A percentile compares a stretch with the other conserved stretches of the same genome.
These are phyloP conservation scores for Alternaria viburni DNA, from an alignment of 2,329 filamentous ascomycete genomes.

Conservation along the genomic window DNA sequence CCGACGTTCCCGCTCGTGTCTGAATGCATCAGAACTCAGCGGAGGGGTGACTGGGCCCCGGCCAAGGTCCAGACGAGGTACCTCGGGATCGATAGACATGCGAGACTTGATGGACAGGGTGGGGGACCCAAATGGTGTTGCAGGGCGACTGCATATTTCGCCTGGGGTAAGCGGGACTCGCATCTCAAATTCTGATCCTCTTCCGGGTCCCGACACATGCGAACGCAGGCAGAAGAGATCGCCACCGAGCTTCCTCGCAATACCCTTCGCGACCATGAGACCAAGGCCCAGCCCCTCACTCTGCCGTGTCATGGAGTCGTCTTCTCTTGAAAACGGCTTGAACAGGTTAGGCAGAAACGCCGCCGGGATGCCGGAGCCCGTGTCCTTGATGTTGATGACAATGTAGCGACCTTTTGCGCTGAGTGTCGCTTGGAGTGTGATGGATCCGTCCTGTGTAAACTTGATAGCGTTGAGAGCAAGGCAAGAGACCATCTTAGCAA, in stretches of 20 bases:
- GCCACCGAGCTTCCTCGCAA: slow-evolving; percentile 71
- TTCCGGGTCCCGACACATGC: slow-evolving; percentile 64
- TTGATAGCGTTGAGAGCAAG: slow-evolving; percentile 72
- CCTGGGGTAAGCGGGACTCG: slow-evolving; percentile 65
- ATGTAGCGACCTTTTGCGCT: slow-evolving; percentile 61
- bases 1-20: slow-evolving; percentile 18
- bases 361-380: slow-evolving; percentile 71
- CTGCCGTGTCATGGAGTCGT: slow-evolving; percentile 69
- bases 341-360: slow-evolving; percentile 71
- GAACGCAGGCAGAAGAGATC: slow-evolving; percentile 70
- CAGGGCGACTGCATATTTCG: slow-evolving; percentile 57
- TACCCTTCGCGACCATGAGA: slow-evolving; percentile 73
- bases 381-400: slow-evolving; percentile 68
- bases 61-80: slow-evolving; percentile 20
- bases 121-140: slow-evolving; percentile 57
- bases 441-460: slow-evolving; percentile 70
- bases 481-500: slow-evolving; percentile 68
- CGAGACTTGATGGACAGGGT: slow-evolving; percentile 45
- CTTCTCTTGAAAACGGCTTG: slow-evolving; percentile 72
- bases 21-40: slow-evolving; percentile 30
- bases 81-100: slow-evolving; percentile 39
- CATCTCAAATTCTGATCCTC: slow-evolving; percentile 73
- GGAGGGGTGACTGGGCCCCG: slow-evolving; percentile 39
- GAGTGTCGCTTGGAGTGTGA: slow-evolving; percentile 62
- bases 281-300: slow-evolving; percentile 73